Percentiles rank a stretch among this genome's conserved stretches.
phyloP scores from a whole-genome alignment of 805 yeast genomes.

The Candida lessepsii region DNA sequence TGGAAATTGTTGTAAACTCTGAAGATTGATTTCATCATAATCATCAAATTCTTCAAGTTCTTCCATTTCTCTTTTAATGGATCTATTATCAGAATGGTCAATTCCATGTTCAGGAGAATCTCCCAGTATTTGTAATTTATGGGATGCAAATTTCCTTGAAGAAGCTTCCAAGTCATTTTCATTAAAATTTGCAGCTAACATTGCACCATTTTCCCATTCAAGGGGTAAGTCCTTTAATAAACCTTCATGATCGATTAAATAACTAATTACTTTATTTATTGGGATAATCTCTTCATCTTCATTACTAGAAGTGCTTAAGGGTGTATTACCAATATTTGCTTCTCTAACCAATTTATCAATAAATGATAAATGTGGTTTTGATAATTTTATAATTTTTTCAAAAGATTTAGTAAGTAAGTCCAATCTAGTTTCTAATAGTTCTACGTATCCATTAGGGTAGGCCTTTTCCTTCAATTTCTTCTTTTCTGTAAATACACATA shows the following conservation, averaged over 20 bases:
- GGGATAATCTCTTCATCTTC: constrained; percentile 26
- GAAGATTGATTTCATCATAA: constrained; percentile 8
- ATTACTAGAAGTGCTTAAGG: constrained; percentile 5
- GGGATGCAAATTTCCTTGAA: constrained; percentile 35
- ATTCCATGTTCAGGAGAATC: constrained; percentile 1
- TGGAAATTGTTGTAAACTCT: constrained; percentile 17
- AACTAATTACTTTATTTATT: constrained; percentile 48
- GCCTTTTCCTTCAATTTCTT: constrained; percentile 52
- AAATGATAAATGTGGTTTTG: constrained; percentile 28
- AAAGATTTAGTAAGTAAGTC: constrained; percentile 51
- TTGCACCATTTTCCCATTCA: constrained; percentile 47
- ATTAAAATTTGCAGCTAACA: constrained; percentile 38
- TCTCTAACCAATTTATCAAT: constrained; percentile 11
- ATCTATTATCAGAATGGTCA: not conserved
- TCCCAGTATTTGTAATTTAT: constrained; percentile 15
- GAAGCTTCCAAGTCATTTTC: constrained; percentile 25
- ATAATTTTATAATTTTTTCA: constrained; percentile 37
- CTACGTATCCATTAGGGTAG: constrained; percentile 62
- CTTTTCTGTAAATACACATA: constrained; percentile 59
- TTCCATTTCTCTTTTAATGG: not conserved
- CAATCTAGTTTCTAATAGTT: constrained; percentile 57
- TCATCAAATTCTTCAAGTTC: constrained; percentile 12
- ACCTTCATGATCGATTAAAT: constrained; percentile 41
- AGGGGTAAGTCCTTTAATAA: constrained; percentile 37
- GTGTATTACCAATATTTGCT: not conserved